Conservation (phyloP, 768 basidiomycete genomes). For the Lactarius akahatsu region DNA sequence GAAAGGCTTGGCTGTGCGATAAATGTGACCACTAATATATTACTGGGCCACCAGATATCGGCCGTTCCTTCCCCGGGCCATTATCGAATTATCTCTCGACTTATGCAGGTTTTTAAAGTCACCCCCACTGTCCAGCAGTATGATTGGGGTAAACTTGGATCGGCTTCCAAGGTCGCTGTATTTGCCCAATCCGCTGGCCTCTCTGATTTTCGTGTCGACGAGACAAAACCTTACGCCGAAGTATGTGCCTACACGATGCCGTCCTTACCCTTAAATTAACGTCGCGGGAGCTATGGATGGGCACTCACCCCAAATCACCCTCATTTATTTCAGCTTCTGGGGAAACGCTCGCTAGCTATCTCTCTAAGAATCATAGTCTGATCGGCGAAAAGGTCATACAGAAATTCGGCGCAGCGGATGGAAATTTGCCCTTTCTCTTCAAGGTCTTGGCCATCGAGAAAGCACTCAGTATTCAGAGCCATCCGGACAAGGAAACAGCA, state of each 20-base stretch:
- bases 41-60: neutral
- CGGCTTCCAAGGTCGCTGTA: slow-evolving; percentile 82
- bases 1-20: neutral
- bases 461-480: slow-evolving; percentile 88
- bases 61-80: neutral
- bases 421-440: slow-evolving; percentile 88
- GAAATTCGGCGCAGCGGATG: slow-evolving; percentile 43
- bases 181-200: slow-evolving; percentile 62
- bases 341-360: slow-evolving; percentile 53
- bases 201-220: slow-evolving; percentile 66
- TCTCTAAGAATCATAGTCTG: slow-evolving; percentile 64
- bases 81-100: slow-evolving; percentile 6
- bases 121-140: slow-evolving; percentile 84
- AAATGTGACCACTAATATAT: neutral
- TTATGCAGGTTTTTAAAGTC: slow-evolving; percentile 67
- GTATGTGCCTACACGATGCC: slow-evolving; percentile 43
- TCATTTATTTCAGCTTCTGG: slow-evolving; percentile 49
- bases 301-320: slow-evolving; percentile 82
- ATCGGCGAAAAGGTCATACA: slow-evolving; percentile 39
- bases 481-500: slow-evolving; percentile 85
- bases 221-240: slow-evolving; percentile 86
- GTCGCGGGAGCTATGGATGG: slow-evolving; percentile 89
- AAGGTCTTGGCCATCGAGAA: slow-evolving; percentile 90
- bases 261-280: neutral
- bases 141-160: slow-evolving; percentile 92